phyloP scores from a whole-genome alignment of 2,329 filamentous ascomycete genomes.

The Xylaria sp. region DNA sequence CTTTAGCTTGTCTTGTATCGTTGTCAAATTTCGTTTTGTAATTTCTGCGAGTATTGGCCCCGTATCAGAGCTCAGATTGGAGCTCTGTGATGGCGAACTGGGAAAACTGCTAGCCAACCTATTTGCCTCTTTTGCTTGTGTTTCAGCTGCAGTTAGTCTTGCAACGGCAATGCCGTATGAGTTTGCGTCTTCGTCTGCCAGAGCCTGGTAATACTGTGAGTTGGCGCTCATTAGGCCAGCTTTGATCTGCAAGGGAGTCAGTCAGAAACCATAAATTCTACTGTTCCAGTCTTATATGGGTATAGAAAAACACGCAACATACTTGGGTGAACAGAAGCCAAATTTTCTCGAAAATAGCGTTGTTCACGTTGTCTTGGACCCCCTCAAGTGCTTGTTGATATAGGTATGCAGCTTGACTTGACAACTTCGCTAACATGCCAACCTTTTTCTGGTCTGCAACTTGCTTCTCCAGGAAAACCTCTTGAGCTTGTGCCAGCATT shows the following conservation, averaged over 20 bases:
- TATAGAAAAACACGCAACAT: slow-evolving; percentile 46
- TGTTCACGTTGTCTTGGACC: slow-evolving; percentile 90
- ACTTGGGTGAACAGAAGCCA: slow-evolving; percentile 88
- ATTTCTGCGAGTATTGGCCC: slow-evolving; percentile 79
- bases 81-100: slow-evolving; percentile 77
- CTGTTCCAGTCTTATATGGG: not conserved
- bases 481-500: slow-evolving; percentile 94
- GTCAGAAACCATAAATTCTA: slow-evolving; percentile 10
- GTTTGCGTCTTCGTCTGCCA: slow-evolving; percentile 89
- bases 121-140: slow-evolving; percentile 79
- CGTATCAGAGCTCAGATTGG: slow-evolving; percentile 85
- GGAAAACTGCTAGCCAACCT: slow-evolving; percentile 83
- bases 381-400: slow-evolving; percentile 90
- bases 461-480: slow-evolving; percentile 98
- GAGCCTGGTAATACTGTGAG: slow-evolving; percentile 92
- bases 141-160: slow-evolving; percentile 83
- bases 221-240: slow-evolving; percentile 83
- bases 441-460: slow-evolving; percentile 92
- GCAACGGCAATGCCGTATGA: slow-evolving; percentile 87
- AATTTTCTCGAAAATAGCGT: slow-evolving; percentile 91
- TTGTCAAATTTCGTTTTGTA: slow-evolving; percentile 81
- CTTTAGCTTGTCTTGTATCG: slow-evolving; percentile 81
- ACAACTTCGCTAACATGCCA: slow-evolving; percentile 89
- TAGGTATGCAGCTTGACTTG: slow-evolving; percentile 87
- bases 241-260: slow-evolving; percentile 68